Base-by-base conservation (phyloP, 1,284 basidiomycete species). In the Microbotryum saponariae region DNA sequence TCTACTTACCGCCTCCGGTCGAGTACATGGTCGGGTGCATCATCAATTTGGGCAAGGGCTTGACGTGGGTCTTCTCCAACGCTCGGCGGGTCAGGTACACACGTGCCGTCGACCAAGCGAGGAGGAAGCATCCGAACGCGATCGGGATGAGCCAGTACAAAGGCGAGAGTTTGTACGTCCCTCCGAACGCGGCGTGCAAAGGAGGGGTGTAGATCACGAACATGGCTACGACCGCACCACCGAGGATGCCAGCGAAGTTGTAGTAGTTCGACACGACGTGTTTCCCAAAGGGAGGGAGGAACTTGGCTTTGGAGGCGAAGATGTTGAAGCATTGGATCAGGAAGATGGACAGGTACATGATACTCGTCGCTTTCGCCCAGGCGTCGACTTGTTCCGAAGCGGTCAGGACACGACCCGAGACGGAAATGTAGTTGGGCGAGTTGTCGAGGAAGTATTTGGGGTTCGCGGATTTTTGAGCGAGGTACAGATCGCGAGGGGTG, bases 251-350 rank as follows among this genome's bases (percentile, higher is more conserved):
- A 31, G 76, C 76, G 64, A 85, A 85, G 74, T 85, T 86, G 76
- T 80, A 84, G 63, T 78, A 78, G 76, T 86, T 86, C 51, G 79
- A 78, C 48, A 85, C 71, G 55, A 80, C 77, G 33, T 78, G 77
- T 54, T 76, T 77, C 56, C 84, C 84, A 75, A 86, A 85, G 23
- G 84, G 84, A 74, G 80, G 82, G 7, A 79, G 78, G 69, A 85
- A 79, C 60, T 78, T 80, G 29, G 84, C 83, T 75, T 86, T 86
- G 51, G 85, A 83, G 0, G 84, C 83, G 68, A 84, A 86, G 29
- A 85, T 81, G 71, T 86, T 85, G 78, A 85, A 86, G 73, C 83
- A 85, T 70, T 86, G 84, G 21, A 79, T 79, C 65, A 85, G 82
- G 76, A 85, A 85, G 44, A 86, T 78, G 3, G 82, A 82, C 21